Conservation (phyloP, 106 monocot genomes). For the Vanilla planifolia region DNA sequence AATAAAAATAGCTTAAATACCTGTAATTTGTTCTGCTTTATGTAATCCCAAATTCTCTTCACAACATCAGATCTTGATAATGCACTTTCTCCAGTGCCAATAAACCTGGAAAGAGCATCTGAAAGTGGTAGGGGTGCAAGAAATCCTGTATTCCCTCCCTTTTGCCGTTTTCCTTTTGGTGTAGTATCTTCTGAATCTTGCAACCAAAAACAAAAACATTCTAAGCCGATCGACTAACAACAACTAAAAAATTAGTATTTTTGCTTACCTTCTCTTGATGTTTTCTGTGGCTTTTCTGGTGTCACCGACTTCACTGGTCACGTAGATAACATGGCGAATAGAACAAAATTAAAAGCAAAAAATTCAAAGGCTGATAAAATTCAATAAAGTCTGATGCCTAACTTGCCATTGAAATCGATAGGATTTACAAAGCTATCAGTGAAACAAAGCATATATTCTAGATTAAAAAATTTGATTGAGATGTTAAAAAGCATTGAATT, state of each 20-base stretch:
- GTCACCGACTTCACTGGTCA: constrained; percentile 22
- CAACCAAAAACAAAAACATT: constrained; percentile 3
- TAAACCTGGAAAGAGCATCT: constrained; percentile 76
- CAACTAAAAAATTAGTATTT: not conserved
- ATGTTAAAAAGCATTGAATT: no score
- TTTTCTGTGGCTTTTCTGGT: constrained; percentile 58
- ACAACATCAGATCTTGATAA: constrained; percentile 76
- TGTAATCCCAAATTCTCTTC: constrained; percentile 88
- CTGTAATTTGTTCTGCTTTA: constrained; percentile 91
- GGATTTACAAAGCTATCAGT: no score
- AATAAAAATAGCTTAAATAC: constrained; percentile 23
- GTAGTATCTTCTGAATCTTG: constrained; percentile 24
- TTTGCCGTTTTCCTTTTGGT: constrained; percentile 45
- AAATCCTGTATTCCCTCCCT: constrained; percentile 44
- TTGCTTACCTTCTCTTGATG: constrained; percentile 49
- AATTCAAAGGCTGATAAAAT: no score
- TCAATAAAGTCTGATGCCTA: no score
- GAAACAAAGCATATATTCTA: no score
- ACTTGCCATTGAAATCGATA: no score
- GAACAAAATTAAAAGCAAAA: not conserved
- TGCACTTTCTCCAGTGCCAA: constrained; percentile 83
- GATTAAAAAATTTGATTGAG: no score
- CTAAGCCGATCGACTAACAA: not conserved
- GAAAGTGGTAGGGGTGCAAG: constrained; percentile 73
- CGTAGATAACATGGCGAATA: not conserved